These are phyloP conservation scores for Ostreobium quekettii DNA, from an alignment of 139 green algal genomes.

Conservation along the genomic window DNA sequence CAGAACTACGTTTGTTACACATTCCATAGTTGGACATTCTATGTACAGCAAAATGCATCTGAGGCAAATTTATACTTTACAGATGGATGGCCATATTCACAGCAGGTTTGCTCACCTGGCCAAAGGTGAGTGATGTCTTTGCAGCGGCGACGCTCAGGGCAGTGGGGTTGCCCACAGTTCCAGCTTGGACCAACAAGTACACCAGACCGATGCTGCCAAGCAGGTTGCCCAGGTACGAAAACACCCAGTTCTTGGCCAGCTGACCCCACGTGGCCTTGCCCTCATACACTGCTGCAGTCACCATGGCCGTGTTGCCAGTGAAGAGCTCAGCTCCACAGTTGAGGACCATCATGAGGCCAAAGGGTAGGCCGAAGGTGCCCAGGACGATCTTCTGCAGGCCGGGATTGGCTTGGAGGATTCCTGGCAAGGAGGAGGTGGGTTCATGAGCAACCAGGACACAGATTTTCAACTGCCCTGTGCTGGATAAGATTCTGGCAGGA, in stretches of 20 bases:
- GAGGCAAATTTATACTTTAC: background rate
- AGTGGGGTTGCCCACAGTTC: background rate
- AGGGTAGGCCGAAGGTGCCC: slow-evolving; percentile 42
- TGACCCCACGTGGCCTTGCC: slow-evolving; percentile 35
- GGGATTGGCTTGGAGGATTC: slow-evolving; percentile 40
- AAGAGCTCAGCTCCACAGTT: slow-evolving; percentile 73
- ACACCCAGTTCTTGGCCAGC: slow-evolving; percentile 63
- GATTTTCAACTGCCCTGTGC: background rate
- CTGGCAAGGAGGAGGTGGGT: slow-evolving; percentile 4
- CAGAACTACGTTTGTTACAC: too few relatives aligned
- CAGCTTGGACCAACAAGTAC: slow-evolving; percentile 29
- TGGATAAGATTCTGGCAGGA: too few relatives aligned
- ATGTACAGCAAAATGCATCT: too few relatives aligned
- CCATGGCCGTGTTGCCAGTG: slow-evolving; percentile 72
- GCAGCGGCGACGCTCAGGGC: background rate
- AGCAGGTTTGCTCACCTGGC: slow-evolving; percentile 20
- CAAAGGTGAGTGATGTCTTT: slow-evolving; percentile 33
- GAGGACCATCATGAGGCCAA: slow-evolving; percentile 50
- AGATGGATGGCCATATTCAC: background rate
- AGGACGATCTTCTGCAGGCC: slow-evolving; percentile 39
- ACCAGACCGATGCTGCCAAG: slow-evolving; percentile 59
- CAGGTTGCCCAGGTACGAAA: slow-evolving; percentile 73
- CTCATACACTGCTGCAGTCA: slow-evolving; percentile 53
- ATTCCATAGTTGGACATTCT: too few relatives aligned
- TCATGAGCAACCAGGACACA: background rate